Evolutionary conservation across 352 stramenopile species (phyloP).

Genomic region (Phytopythium helicoides): DNA sequence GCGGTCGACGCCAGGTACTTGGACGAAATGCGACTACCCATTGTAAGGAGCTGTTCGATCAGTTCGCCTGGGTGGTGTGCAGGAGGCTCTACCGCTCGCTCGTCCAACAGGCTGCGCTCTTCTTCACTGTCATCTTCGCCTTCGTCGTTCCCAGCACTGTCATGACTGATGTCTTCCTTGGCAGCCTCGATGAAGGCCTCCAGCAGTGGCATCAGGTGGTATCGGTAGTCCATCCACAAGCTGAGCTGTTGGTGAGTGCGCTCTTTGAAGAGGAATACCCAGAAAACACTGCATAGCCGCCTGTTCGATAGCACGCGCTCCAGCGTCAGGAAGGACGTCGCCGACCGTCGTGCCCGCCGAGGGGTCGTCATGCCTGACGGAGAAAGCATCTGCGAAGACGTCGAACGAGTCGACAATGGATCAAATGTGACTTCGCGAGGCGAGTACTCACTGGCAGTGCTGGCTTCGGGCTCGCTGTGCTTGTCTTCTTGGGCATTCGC

Average conservation of each 20-base stretch:
- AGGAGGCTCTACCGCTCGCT: not conserved
- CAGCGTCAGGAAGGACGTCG: constrained; percentile 60
- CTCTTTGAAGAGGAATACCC: constrained; percentile 87
- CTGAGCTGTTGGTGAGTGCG: constrained; percentile 77
- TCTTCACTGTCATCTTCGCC: constrained; percentile 16
- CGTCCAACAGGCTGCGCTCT: not conserved
- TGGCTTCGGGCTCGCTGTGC: constrained; percentile 1
- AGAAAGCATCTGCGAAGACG: constrained; percentile 4
- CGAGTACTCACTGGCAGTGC: not conserved
- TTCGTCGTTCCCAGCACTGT: constrained; percentile 25
- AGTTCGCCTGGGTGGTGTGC: constrained; percentile 45
- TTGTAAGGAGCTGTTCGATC: constrained; percentile 63
- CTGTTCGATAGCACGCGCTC: constrained; percentile 74
- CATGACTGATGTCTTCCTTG: constrained; percentile 27
- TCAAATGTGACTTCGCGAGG: not conserved
- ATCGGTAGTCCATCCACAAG: constrained; percentile 81
- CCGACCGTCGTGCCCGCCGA: constrained; percentile 18
- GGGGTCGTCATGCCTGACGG: constrained; percentile 15
- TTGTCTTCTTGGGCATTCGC: not conserved
- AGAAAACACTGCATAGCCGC: constrained; percentile 82
- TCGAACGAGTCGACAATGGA: constrained; percentile 10
- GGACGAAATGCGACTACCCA: constrained; percentile 49
- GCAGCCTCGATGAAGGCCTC: constrained; percentile 48
- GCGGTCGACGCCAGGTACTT: constrained; percentile 62
- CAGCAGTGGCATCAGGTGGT: constrained; percentile 66